phyloP scores from a whole-genome alignment of 208 protist species.

The Acanthamoeba divionensis region DNA sequence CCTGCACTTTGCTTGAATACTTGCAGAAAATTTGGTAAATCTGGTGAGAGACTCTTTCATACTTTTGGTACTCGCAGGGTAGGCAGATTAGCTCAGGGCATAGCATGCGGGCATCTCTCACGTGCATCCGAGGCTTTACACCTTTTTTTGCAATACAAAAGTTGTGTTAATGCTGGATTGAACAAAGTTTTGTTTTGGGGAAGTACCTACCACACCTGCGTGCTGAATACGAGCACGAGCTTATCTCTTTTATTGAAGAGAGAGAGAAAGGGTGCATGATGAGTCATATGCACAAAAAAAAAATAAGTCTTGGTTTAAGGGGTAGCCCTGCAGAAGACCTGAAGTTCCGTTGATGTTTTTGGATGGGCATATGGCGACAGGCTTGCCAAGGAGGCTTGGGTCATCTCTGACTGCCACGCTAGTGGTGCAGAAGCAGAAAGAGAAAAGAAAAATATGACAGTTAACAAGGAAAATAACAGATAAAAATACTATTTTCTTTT shows the following conservation, averaged over 20 bases:
- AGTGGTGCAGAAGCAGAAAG: neutral
- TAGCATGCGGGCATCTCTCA: neutral
- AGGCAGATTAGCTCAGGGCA: slow-evolving; percentile 19
- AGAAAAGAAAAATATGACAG: neutral
- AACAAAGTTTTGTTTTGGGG: too few relatives aligned
- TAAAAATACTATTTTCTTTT: too few relatives aligned
- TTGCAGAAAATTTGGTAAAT: slow-evolving; percentile 49
- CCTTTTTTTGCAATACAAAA: neutral
- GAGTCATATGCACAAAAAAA: too few relatives aligned
- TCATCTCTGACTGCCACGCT: slow-evolving; percentile 23
- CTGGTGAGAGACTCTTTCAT: slow-evolving; percentile 39
- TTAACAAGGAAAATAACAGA: neutral
- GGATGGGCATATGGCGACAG: slow-evolving; percentile 29
- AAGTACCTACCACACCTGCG: neutral
- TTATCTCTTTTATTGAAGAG: too few relatives aligned
- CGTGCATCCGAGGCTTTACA: slow-evolving; percentile 34
- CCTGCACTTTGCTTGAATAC: slow-evolving; percentile 3
- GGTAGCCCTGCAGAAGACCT: too few relatives aligned
- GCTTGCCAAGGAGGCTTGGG: neutral
- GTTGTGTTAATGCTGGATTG: too few relatives aligned
- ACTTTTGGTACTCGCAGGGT: slow-evolving; percentile 37
- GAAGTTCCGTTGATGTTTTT: slow-evolving; percentile 34
- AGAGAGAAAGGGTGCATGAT: too few relatives aligned
- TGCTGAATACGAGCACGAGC: slow-evolving; percentile 14
- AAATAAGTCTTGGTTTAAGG: too few relatives aligned